Evolutionary conservation across 768 basidiomycete genomes (phyloP).

Genomic region (Neoboletus subvelutipes): DNA sequence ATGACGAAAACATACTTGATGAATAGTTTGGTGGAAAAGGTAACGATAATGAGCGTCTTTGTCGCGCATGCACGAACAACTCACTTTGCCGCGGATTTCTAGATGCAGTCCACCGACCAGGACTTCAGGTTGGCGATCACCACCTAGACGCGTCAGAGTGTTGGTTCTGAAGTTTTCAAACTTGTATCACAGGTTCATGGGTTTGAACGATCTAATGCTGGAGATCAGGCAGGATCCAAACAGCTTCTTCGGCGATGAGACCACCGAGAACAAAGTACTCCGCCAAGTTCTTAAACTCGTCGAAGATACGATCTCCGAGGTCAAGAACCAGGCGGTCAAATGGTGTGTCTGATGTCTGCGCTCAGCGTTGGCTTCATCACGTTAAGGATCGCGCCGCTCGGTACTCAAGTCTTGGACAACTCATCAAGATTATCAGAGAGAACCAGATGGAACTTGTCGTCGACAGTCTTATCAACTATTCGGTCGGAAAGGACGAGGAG

Average conservation of each 20-base stretch:
- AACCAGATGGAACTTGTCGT: constrained; percentile 82
- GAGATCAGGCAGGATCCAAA: constrained; percentile 80
- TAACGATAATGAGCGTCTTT: constrained; percentile 23
- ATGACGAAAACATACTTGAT: constrained; percentile 88
- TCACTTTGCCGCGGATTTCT: constrained; percentile 11
- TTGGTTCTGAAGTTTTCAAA: constrained; percentile 17
- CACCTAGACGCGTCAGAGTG: constrained; percentile 15
- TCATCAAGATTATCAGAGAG: constrained; percentile 88
- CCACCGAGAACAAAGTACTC: constrained; percentile 80
- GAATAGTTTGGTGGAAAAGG: constrained; percentile 85
- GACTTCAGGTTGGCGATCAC: constrained; percentile 67
- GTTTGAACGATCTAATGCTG: constrained; percentile 88
- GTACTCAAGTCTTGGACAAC: constrained; percentile 70
- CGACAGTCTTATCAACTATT: constrained; percentile 85
- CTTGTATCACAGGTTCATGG: constrained; percentile 77
- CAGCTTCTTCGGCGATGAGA: constrained; percentile 81
- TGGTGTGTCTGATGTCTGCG: constrained; percentile 51
- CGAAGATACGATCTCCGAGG: constrained; percentile 95
- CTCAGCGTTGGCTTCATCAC: background rate
- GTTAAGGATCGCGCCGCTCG: constrained; percentile 1
- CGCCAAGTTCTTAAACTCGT: constrained; percentile 82
- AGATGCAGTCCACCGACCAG: constrained; percentile 92
- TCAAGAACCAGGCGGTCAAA: constrained; percentile 96
- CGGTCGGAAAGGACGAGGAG: constrained; percentile 86
- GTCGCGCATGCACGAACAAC: background rate